These are phyloP conservation scores for Phallus indusiatus DNA, from an alignment of 768 basidiomycete genomes.

Conservation along the genomic window DNA sequence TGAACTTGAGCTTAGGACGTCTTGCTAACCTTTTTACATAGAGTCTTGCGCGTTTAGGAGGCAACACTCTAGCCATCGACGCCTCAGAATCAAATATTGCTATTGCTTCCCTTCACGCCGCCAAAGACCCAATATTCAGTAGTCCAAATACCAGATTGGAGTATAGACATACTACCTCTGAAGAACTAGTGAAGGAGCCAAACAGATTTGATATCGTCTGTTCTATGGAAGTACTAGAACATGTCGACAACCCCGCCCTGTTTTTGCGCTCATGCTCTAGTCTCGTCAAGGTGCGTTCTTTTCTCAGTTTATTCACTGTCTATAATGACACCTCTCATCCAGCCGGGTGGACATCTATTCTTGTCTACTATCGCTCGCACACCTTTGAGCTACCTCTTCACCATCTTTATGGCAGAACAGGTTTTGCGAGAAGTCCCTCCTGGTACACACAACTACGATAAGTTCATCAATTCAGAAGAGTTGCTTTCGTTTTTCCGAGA, in stretches of 20 bases:
- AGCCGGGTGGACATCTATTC: slow-evolving; percentile 96
- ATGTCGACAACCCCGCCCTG: slow-evolving; percentile 83
- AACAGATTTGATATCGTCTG: slow-evolving; percentile 86
- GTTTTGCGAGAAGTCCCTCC: slow-evolving; percentile 67
- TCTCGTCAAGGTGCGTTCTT: slow-evolving; percentile 64
- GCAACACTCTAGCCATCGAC: slow-evolving; percentile 83
- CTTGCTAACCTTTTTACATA: slow-evolving; percentile 21
- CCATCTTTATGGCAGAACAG: slow-evolving; percentile 74
- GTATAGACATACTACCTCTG: slow-evolving; percentile 70
- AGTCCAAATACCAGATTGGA: slow-evolving; percentile 28
- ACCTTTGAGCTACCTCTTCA: slow-evolving; percentile 58
- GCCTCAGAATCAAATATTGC: slow-evolving; percentile 81
- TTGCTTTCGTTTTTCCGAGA: slow-evolving; percentile 72
- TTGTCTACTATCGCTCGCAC: slow-evolving; percentile 91
- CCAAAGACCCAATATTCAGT: slow-evolving; percentile 57
- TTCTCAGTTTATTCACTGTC: neutral
- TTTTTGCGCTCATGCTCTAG: slow-evolving; percentile 78
- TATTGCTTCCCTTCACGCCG: slow-evolving; percentile 77
- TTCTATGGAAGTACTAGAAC: slow-evolving; percentile 96
- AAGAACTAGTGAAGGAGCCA: slow-evolving; percentile 54
- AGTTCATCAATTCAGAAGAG: slow-evolving; percentile 83
- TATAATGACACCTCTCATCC: neutral
- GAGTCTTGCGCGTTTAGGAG: slow-evolving; percentile 85
- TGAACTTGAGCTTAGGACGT: neutral
- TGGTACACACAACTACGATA: slow-evolving; percentile 88